Conservation (phyloP, 2,329 filamentous ascomycete species). For the Plenodomus lindquistii region DNA sequence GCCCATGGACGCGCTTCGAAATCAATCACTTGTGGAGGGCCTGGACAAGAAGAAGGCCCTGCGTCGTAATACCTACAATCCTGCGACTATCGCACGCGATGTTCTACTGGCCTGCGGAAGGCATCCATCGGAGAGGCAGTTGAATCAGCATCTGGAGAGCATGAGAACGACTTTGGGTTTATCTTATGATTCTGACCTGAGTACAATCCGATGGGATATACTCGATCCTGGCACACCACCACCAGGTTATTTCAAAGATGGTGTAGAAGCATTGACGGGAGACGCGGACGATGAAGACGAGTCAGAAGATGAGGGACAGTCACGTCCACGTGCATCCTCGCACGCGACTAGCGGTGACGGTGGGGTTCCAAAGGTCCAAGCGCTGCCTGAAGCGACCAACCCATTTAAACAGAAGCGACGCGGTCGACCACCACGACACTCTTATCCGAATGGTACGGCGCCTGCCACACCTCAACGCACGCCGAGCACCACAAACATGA, state of each 20-base stretch:
- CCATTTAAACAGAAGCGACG: slow-evolving; percentile 38
- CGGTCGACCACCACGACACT: slow-evolving; percentile 43
- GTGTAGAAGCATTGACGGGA: slow-evolving; percentile 28
- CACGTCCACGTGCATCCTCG: slow-evolving; percentile 17
- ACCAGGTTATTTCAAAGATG: slow-evolving; percentile 35
- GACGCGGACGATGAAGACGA: slow-evolving; percentile 43
- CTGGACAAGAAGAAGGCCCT: slow-evolving; percentile 53
- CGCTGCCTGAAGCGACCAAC: slow-evolving; percentile 34
- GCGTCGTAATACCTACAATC: slow-evolving; percentile 60
- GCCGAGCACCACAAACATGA: slow-evolving; percentile 24
- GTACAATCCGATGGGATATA: slow-evolving; percentile 64
- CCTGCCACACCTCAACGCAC: slow-evolving; percentile 20
- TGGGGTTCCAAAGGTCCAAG: slow-evolving; percentile 28
- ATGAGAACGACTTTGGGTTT: slow-evolving; percentile 52
- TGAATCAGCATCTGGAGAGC: slow-evolving; percentile 63
- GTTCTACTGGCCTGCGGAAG: slow-evolving; percentile 64
- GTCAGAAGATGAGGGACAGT: slow-evolving; percentile 36
- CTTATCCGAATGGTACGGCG: slow-evolving; percentile 23
- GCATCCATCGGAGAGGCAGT: slow-evolving; percentile 60
- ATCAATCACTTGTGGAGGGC: slow-evolving; percentile 46
- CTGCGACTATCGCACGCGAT: slow-evolving; percentile 65
- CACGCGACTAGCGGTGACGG: slow-evolving; percentile 26
- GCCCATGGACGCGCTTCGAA: slow-evolving; percentile 19
- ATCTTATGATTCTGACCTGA: slow-evolving; percentile 55
- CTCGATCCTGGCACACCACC: slow-evolving; percentile 60